phyloP scores from a whole-genome alignment of 1,284 basidiomycete species.

The Pseudozyma thailandica region DNA sequence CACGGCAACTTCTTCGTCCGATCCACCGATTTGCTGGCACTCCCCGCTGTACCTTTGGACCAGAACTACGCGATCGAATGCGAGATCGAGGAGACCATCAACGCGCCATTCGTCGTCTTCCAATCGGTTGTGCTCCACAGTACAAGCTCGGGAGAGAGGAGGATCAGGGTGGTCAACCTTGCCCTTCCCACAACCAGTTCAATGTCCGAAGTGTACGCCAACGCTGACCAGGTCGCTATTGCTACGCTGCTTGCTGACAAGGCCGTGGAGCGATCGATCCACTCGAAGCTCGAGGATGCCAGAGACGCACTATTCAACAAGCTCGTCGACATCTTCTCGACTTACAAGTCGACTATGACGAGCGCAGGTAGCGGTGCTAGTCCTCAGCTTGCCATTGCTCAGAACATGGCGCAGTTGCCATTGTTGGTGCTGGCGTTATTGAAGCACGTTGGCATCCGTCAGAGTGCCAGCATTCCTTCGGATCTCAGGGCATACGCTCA shows the following conservation, averaged over 20 bases:
- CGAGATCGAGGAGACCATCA: slow-evolving; percentile 95
- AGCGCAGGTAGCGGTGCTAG: slow-evolving; percentile 89
- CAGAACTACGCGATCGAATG: slow-evolving; percentile 97
- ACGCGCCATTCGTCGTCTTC: slow-evolving; percentile 90
- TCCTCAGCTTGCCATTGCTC: slow-evolving; percentile 89
- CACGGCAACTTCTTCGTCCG: slow-evolving; percentile 99
- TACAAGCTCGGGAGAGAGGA: slow-evolving; percentile 93
- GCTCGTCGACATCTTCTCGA: slow-evolving; percentile 86
- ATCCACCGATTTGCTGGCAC: slow-evolving; percentile 93
- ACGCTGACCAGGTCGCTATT: slow-evolving; percentile 92
- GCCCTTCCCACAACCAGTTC: slow-evolving; percentile 92
- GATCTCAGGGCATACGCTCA: slow-evolving; percentile 96
- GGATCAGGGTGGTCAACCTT: slow-evolving; percentile 93
- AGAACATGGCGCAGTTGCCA: slow-evolving; percentile 94
- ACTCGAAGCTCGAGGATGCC: slow-evolving; percentile 88
- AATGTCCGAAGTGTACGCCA: slow-evolving; percentile 92
- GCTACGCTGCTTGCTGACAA: slow-evolving; percentile 92
- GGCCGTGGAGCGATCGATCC: slow-evolving; percentile 90
- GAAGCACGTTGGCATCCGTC: slow-evolving; percentile 94
- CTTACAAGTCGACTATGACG: slow-evolving; percentile 97
- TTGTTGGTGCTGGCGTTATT: slow-evolving; percentile 87
- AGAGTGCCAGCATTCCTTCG: slow-evolving; percentile 94
- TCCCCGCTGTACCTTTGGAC: slow-evolving; percentile 95
- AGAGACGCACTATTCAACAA: slow-evolving; percentile 90
- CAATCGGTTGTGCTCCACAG: slow-evolving; percentile 97